Evolutionary conservation across 441 rosid genomes (phyloP).

Genomic region (Pelargonium citronellum): DNA sequence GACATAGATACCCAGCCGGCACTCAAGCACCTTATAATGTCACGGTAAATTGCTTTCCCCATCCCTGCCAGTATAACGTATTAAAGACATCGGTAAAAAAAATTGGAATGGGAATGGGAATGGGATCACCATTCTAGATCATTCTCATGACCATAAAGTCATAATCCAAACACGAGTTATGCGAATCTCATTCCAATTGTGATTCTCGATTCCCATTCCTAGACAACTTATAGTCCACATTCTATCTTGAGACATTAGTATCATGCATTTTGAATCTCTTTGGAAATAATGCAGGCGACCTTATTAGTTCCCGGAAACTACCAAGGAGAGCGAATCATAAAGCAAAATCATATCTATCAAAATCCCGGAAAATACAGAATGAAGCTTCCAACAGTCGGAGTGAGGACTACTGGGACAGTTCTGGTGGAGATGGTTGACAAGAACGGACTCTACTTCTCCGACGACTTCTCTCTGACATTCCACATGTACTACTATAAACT

Average conservation of each 20-base stretch:
- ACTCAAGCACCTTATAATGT: slow-evolving; percentile 88
- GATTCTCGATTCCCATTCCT: too few relatives aligned
- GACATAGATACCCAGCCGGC: slow-evolving; percentile 83
- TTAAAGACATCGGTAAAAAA: too few relatives aligned
- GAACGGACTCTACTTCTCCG: slow-evolving; percentile 86
- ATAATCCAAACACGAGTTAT: too few relatives aligned
- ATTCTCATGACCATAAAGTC: too few relatives aligned
- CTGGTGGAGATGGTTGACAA: slow-evolving; percentile 92
- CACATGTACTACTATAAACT: slow-evolving; percentile 95
- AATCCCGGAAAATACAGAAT: slow-evolving; percentile 68
- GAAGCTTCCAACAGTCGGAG: slow-evolving; percentile 83
- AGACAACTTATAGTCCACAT: too few relatives aligned
- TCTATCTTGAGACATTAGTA: too few relatives aligned
- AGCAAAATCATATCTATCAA: slow-evolving; percentile 54
- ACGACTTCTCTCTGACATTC: slow-evolving; percentile 92
- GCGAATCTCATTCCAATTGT: too few relatives aligned
- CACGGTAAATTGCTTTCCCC: slow-evolving; percentile 50
- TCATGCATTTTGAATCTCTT: not conserved
- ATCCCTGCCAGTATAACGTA: not conserved
- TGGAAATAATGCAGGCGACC: slow-evolving; percentile 49
- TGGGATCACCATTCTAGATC: too few relatives aligned
- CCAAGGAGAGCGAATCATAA: slow-evolving; percentile 83
- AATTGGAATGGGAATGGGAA: too few relatives aligned
- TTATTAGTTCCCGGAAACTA: slow-evolving; percentile 91
- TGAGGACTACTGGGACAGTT: slow-evolving; percentile 88